phyloP scores from a whole-genome alignment of 148 eudicot species.

The Rhododendron henanense region DNA sequence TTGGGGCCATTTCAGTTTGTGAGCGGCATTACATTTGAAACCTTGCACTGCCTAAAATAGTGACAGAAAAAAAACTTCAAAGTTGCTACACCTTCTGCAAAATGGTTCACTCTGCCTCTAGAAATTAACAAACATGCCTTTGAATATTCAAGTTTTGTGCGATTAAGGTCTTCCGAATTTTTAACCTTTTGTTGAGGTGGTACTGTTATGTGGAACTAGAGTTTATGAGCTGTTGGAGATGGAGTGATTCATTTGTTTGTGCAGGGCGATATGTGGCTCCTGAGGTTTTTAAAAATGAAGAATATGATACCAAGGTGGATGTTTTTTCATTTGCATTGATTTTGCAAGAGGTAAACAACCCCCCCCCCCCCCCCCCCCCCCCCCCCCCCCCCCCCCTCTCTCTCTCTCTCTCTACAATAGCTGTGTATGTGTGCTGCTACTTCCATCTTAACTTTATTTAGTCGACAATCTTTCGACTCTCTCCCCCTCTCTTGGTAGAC shows the following conservation, averaged over 20 bases:
- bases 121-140: neutral
- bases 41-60: neutral
- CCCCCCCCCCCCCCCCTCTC: neutral
- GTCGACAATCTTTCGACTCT: neutral
- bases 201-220: neutral
- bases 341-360: slow-evolving; percentile 92
- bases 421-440: neutral
- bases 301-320: slow-evolving; percentile 92
- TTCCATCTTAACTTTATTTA: neutral
- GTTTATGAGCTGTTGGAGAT: neutral
- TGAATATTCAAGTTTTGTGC: neutral
- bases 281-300: slow-evolving; percentile 83
- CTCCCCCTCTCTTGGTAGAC: neutral
- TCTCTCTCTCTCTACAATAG: neutral
- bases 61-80: neutral
- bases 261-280: slow-evolving; percentile 96
- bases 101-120: neutral
- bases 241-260: slow-evolving; percentile 11
- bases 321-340: slow-evolving; percentile 96
- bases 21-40: neutral
- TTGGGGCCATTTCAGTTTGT: neutral
- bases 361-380: too few species aligned
- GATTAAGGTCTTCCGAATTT: neutral
- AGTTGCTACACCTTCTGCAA: neutral
- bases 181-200: neutral